A percentile compares a stretch with the other conserved stretches of the same genome.
These are phyloP conservation scores for Capsicum baccatum DNA, from an alignment of 257 asterid species.

Conservation along the genomic window DNA sequence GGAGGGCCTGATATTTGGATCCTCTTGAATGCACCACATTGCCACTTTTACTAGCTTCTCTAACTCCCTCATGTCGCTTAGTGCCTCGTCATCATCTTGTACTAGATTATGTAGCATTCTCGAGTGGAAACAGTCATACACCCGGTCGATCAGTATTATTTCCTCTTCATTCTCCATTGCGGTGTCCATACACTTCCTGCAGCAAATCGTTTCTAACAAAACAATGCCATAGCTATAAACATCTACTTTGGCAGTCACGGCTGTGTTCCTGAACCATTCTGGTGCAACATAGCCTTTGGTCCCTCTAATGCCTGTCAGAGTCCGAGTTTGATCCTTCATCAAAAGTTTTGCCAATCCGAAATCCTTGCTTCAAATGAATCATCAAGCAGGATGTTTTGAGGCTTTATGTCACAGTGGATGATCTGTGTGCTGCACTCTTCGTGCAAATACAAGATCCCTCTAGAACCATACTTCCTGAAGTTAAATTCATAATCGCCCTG, in stretches of 20 bases:
- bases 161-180: constrained; percentile 42
- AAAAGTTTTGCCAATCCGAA: constrained; percentile 65
- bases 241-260: constrained; percentile 58
- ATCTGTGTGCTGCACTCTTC: constrained; percentile 65
- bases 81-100: constrained; percentile 37
- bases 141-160: constrained; percentile 56
- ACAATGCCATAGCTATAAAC: constrained; percentile 65
- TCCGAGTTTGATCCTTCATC: constrained; percentile 52
- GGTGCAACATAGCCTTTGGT: constrained; percentile 62
- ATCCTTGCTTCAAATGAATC: constrained; percentile 46
- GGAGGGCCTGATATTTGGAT: constrained; percentile 55
- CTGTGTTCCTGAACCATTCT: constrained; percentile 53
- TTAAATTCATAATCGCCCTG: constrained; percentile 37
- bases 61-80: constrained; percentile 33
- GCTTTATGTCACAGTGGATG: constrained; percentile 68
- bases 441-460: constrained; percentile 59
- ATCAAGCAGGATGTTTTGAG: constrained; percentile 65
- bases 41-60: constrained; percentile 52
- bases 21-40: constrained; percentile 67
- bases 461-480: constrained; percentile 10
- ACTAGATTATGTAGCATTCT: constrained; percentile 38
- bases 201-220: constrained; percentile 53
- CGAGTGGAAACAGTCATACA: constrained; percentile 36
- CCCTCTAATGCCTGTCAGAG: constrained; percentile 51
- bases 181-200: constrained; percentile 39